Conservation (phyloP, 441 rosid genomes). For the Populus hybrid region DNA sequence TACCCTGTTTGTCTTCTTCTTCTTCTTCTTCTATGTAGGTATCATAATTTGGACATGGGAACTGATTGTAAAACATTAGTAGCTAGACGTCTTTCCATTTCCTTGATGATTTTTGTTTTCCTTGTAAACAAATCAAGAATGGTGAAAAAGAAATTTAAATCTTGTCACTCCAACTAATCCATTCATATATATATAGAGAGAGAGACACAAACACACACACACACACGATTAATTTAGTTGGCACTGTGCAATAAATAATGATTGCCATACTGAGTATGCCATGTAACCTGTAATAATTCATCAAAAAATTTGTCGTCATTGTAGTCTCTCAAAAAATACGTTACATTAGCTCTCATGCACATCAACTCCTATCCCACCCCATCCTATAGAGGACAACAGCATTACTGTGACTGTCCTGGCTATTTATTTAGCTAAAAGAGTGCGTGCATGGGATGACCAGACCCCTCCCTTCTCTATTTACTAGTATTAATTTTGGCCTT, state of each 20-base stretch:
- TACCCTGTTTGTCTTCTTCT: slow-evolving; percentile 2
- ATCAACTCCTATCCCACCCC: neutral
- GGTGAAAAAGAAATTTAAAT: neutral
- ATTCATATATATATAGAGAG: neutral
- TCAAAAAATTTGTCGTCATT: slow-evolving; percentile 21
- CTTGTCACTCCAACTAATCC: neutral
- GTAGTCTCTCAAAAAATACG: neutral
- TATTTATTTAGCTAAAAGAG: neutral
- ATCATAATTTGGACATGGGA: neutral
- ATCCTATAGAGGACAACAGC: slow-evolving; percentile 21
- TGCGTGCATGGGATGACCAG: neutral
- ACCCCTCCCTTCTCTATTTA: slow-evolving; percentile 4
- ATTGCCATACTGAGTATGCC: slow-evolving; percentile 9
- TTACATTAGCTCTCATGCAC: neutral
- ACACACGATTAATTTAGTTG: slow-evolving; percentile 2
- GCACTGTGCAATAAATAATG: slow-evolving; percentile 2
- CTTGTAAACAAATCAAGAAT: neutral
- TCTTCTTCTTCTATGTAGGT: slow-evolving; percentile 8
- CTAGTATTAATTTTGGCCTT: slow-evolving; percentile 14
- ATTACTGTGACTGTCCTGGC: slow-evolving; percentile 23
- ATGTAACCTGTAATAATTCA: slow-evolving; percentile 23
- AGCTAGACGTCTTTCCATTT: neutral
- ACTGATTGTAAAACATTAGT: neutral
- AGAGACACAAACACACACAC: neutral
- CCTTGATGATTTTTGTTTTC: neutral